A percentile compares a stretch with the other conserved stretches of the same genome.
These are phyloP conservation scores for Pyronema omphalodes DNA, from an alignment of 495 filamentous ascomycete species.

Conservation along the genomic window DNA sequence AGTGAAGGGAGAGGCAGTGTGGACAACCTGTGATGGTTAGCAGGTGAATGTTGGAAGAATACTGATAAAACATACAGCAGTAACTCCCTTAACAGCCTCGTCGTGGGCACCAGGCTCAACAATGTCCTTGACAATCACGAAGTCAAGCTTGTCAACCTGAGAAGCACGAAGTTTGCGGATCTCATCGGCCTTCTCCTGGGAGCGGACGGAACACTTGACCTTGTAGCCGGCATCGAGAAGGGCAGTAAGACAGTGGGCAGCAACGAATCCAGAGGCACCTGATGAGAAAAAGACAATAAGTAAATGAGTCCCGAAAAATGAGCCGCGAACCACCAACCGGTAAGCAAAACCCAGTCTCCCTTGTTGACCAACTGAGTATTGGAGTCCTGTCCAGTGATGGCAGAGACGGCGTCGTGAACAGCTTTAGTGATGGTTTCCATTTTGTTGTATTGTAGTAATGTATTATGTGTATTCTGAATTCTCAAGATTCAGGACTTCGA, in stretches of 20 bases:
- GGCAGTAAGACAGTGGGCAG: constrained; percentile 17
- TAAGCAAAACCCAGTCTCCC: constrained; percentile 1
- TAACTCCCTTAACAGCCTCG: constrained; percentile 53
- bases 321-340: not conserved
- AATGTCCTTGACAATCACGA: constrained; percentile 67
- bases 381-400: not conserved
- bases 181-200: constrained; percentile 52
- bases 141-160: constrained; percentile 40
- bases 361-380: not conserved
- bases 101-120: constrained; percentile 58
- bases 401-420: not conserved
- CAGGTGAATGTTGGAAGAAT: not conserved
- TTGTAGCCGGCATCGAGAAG: constrained; percentile 9
- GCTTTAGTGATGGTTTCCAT: constrained; percentile 1
- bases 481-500: too few species aligned
- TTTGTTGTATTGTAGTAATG: not conserved
- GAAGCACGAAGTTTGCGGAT: constrained; percentile 33
- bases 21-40: not conserved
- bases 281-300: not conserved
- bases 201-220: constrained; percentile 72
- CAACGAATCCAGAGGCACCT: constrained; percentile 54
- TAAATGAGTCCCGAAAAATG: too few species aligned
- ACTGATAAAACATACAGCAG: constrained; percentile 53
- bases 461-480: too few species aligned
- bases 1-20: constrained; percentile 44